Base-by-base conservation (phyloP, 2,329 filamentous ascomycete genomes). In the Hypocrella siamensis region DNA sequence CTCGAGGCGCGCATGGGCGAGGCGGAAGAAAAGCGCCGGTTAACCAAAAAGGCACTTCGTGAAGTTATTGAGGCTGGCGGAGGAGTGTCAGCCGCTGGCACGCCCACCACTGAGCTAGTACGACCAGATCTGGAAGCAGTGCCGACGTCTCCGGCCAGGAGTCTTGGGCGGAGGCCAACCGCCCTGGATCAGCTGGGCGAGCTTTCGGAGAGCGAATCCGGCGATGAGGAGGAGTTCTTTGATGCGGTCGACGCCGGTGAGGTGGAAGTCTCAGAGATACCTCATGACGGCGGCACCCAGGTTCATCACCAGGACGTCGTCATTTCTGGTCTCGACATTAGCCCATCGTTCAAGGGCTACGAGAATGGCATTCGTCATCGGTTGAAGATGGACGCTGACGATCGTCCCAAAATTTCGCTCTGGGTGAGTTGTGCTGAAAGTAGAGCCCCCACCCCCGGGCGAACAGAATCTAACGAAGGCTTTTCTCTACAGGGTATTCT, bases 241-340 rank as follows among this genome's bases (percentile, higher is more conserved):
- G 90, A 98, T 56, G 90, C 90, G 7, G 79, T 98, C 5, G 90
- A 93, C 53, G 82, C 86, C 26, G 90, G 90, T 11, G 81, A 90
- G 46, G 82, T 96, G 12, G 78, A 93, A 42, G 75, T 92, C 6
- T 61, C 79, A 4, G 73, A 77, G 35, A 65, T 83, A 57, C 73
- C 78, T 5, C 56, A 61, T 19, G 54, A 61, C 26, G 53, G 67
- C 11, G 43, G 49, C 16, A 49, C 49, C 4, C 52, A 60, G 19
- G 17, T 12, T 19, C 31, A 16, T 17, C 55, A 61, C 26, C 59
- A 63, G 28, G 61, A 46, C 12, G 43, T 57, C 21, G 48, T 54
- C 5, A 46, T 54, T 10, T 59, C 59, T 1, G 60, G 55, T 5
- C 35, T 69, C 12, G 75, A 90, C 37, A 79, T 98, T 35, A 74